These are phyloP conservation scores for Epithemia pelagica DNA, from an alignment of 108 stramenopile genomes.

Conservation along the genomic window DNA sequence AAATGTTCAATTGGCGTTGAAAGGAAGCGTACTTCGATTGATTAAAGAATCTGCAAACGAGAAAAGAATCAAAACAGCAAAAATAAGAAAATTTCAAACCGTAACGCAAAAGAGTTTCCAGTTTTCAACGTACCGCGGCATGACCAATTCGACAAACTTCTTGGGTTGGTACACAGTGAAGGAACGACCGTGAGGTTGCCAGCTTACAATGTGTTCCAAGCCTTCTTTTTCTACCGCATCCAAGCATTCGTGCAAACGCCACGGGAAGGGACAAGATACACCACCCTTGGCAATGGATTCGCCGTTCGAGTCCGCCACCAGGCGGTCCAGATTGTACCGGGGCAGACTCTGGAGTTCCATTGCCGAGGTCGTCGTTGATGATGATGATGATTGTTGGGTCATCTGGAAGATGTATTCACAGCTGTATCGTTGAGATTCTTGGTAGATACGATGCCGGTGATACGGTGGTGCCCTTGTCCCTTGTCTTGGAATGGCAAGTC, in stretches of 20 bases:
- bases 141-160: constrained; percentile 39
- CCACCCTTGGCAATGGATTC: constrained; percentile 10
- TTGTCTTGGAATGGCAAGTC: neutral
- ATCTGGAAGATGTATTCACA: neutral
- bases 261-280: constrained; percentile 8
- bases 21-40: constrained; percentile 29
- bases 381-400: neutral
- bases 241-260: constrained; percentile 19
- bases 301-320: neutral
- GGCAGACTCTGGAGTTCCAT: neutral
- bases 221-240: constrained; percentile 14
- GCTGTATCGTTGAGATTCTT: neutral
- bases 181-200: constrained; percentile 40
- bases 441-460: too few relatives aligned
- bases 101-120: neutral
- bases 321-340: neutral
- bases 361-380: neutral
- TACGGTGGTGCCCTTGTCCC: neutral
- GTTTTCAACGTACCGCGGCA: constrained; percentile 19
- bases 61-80: neutral
- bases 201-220: constrained; percentile 34
- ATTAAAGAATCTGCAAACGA: constrained; percentile 8
- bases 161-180: constrained; percentile 49
- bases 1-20: constrained; percentile 31
- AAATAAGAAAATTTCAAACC: neutral